Evolutionary conservation across 23 red algal genomes (phyloP), one percentile per base, ranked within the genome.

Genomic region (Gracilariopsis chorda): DNA sequence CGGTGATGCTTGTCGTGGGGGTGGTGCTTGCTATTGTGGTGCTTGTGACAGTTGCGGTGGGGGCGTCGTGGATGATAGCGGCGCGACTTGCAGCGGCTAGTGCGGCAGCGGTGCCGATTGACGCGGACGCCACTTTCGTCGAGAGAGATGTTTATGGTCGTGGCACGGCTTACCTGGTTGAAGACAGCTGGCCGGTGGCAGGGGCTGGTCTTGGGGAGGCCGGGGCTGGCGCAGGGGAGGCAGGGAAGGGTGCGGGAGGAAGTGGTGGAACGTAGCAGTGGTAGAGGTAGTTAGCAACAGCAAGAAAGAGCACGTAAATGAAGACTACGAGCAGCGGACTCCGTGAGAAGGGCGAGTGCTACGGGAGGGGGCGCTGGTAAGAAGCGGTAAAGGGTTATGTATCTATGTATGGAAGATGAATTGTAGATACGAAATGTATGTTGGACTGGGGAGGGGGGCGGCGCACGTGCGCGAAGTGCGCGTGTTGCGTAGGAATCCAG

Each of bases 101-200:
- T 41, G 86, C 43, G 46, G 76, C 77, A 35, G 45, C 53, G 48
- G 58, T 61, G 44, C 88, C 88, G 4, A 37, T 92, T 4, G 78
- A 80, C 40, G 88, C 60, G 43, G 88, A 92, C 48, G 46, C 80
- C 7, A 77, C 78, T 24, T 92, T 82, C 44, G 77, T 84, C 36
- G 88, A 92, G 69, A 77, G 88, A 39, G 78, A 92, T 51, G 78
- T 84, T 34, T 92, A 92, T 51, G 88, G 88, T 12, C 88, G 77
- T 39, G 88, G 88, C 20, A 92, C 88, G 19, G 88, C 59, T 32
- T 73, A 73, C 40, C 40, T 73, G 67, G 67, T 73, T 36, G 40
- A 73, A 36, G 67, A 46, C 1, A 36, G 12, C 4, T 46, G 67
- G 40, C 67, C 24, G 67, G 29, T 36, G 14, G 63, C 63, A 3